These are phyloP conservation scores for Cucurbita maxima DNA, from an alignment of 306 rosid species.

Conservation along the genomic window DNA sequence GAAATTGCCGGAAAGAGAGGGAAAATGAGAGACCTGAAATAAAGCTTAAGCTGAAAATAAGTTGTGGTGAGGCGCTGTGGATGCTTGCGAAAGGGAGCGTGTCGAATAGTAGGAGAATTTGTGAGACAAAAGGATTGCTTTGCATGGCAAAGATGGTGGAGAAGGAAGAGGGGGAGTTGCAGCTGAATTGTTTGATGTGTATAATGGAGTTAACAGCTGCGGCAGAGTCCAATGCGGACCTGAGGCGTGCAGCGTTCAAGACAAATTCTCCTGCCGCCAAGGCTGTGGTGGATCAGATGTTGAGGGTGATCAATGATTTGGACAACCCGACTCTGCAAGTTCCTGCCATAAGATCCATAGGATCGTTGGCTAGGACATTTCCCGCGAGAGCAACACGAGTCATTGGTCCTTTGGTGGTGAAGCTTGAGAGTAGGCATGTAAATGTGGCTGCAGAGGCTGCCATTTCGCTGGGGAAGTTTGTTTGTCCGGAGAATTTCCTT, in stretches of 20 bases:
- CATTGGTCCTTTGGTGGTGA: slow-evolving; percentile 40
- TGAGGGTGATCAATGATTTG: slow-evolving; percentile 44
- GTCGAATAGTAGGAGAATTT: slow-evolving; percentile 37
- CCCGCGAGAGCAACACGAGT: slow-evolving; percentile 77
- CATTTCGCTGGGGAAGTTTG: slow-evolving; percentile 52
- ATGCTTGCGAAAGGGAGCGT: slow-evolving; percentile 47
- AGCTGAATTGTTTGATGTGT: slow-evolving; percentile 63
- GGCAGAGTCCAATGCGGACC: slow-evolving; percentile 49
- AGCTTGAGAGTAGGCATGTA: slow-evolving; percentile 28
- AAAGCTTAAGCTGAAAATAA: slow-evolving; percentile 35
- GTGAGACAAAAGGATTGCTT: slow-evolving; percentile 77
- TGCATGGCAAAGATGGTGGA: slow-evolving; percentile 72
- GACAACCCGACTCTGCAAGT: slow-evolving; percentile 23
- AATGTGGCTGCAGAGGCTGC: slow-evolving; percentile 56
- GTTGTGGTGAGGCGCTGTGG: slow-evolving; percentile 78
- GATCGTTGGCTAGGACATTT: slow-evolving; percentile 73
- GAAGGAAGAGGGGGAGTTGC: slow-evolving; percentile 44
- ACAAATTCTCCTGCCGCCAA: slow-evolving; percentile 49
- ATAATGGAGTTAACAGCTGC: slow-evolving; percentile 61
- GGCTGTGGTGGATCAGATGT: slow-evolving; percentile 66
- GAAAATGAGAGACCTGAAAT: slow-evolving; percentile 40
- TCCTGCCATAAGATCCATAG: slow-evolving; percentile 56
- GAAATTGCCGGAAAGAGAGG: slow-evolving; percentile 31
- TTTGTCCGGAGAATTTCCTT: slow-evolving; percentile 47
- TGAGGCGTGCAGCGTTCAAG: slow-evolving; percentile 65